These are phyloP conservation scores for Pseudonitzschia multistriata DNA, from an alignment of 108 stramenopile species.

Conservation along the genomic window DNA sequence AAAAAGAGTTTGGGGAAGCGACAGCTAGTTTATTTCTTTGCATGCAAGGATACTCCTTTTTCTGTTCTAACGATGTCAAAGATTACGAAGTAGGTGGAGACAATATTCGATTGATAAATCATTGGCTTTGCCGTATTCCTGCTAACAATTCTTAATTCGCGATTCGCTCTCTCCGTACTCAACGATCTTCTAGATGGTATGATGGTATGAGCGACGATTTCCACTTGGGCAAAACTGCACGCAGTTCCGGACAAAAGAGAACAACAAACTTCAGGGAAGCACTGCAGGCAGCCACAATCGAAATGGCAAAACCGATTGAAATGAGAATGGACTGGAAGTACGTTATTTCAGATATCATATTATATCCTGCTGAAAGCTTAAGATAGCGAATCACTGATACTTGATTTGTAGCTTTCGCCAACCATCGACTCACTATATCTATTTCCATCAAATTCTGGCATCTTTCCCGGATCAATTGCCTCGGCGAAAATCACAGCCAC, in stretches of 20 bases:
- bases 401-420: not conserved
- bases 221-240: constrained; percentile 76
- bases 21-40: constrained; percentile 84
- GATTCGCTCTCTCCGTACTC: too few relatives aligned
- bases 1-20: constrained; percentile 77
- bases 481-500: constrained; percentile 21
- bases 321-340: constrained; percentile 80
- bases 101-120: too few relatives aligned
- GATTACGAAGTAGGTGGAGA: constrained; percentile 25
- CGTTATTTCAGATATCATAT: too few relatives aligned
- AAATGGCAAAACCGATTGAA: constrained; percentile 70
- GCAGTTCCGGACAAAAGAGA: constrained; percentile 52
- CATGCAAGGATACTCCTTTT: constrained; percentile 82
- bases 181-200: constrained; percentile 50
- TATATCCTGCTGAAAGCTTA: not conserved
- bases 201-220: constrained; percentile 72
- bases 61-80: constrained; percentile 58
- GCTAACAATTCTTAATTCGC: too few relatives aligned
- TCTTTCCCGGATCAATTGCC: not conserved
- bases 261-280: constrained; percentile 56
- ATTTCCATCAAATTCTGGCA: not conserved
- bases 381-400: not conserved
- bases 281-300: constrained; percentile 63
- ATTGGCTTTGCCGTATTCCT: too few relatives aligned
- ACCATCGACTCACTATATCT: not conserved